Conservation (phyloP, 352 stramenopile species). For the Phytophthora cryptogea region DNA sequence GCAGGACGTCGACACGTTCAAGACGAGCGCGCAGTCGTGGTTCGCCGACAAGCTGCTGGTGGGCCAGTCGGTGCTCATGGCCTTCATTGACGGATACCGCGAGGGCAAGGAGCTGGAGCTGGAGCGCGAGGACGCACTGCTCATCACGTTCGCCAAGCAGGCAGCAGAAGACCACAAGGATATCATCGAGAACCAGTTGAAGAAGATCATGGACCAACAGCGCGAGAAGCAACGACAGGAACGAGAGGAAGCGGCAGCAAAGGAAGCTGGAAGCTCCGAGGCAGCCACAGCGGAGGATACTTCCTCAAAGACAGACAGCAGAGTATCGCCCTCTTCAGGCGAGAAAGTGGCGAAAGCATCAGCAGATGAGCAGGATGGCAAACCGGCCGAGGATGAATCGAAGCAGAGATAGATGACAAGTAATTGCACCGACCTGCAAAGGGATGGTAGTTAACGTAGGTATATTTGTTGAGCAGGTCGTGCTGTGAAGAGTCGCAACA, state of each 20-base stretch:
- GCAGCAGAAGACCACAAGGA: constrained; percentile 78
- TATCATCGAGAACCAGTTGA: constrained; percentile 69
- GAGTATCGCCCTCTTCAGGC: not conserved
- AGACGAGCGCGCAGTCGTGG: constrained; percentile 73
- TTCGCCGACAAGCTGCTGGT: constrained; percentile 86
- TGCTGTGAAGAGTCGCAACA: not conserved
- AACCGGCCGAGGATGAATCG: constrained; percentile 10
- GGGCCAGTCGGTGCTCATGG: constrained; percentile 76
- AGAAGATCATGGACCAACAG: constrained; percentile 65
- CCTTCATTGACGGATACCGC: constrained; percentile 84
- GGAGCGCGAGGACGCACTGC: constrained; percentile 66
- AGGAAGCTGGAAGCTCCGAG: constrained; percentile 7
- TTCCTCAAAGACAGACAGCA: constrained; percentile 6
- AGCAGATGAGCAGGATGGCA: constrained; percentile 14
- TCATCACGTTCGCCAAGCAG: constrained; percentile 79
- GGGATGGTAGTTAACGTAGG: constrained; percentile 18
- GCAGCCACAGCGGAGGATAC: not conserved
- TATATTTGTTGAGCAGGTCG: constrained; percentile 21
- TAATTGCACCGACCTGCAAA: not conserved
- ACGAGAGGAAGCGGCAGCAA: constrained; percentile 19
- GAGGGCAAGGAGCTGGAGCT: constrained; percentile 82
- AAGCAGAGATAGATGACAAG: constrained; percentile 23
- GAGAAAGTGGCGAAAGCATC: constrained; percentile 2
- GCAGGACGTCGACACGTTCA: constrained; percentile 65
- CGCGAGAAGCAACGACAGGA: constrained; percentile 58